Base-by-base conservation (phyloP, 805 yeast species). In the Candida namnaoensis region DNA sequence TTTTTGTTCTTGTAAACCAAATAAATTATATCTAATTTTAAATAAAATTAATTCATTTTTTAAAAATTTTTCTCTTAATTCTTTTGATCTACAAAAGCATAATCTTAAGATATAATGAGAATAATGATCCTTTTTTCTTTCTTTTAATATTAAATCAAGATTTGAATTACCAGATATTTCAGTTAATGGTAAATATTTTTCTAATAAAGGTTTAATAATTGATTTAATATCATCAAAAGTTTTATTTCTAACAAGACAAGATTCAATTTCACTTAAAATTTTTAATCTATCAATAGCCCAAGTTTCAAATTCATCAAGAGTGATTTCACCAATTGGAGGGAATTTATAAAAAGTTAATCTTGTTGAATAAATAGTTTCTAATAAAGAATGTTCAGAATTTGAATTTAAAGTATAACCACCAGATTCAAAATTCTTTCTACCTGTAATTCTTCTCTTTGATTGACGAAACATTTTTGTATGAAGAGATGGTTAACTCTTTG, bases 261-360 rank as follows among this genome's bases (percentile, higher is more conserved):
- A 74, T 54, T 91, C 97, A 39, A 93, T 81, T 56, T 88, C 96
- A 41, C 88, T 74, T 44, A 93, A 68, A 8, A 93, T 76, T 55
- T 82, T 80, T 47, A 91, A 69, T 45, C 99, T 67, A 55, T 91
- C 98, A 41, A 93, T 82, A 5, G 98, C 98, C 96, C 97, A 93
- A 5, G 72, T 71, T 63, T 93, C 99, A 61, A 93, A 93, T 53
- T 93, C 86, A 48, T 90, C 97, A 14, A 93, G 62, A 0, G 97
- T 87, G 52, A 93, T 80, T 61, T 93, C 98, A 12, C 81, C 79
- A 30, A 72, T 63, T 1, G 98, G 98, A 10, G 95, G 93, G 6
- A 66, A 48, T 25, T 68, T 74, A 62, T 93, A 93, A 53, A 91
- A 77, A 19, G 87, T 78, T 39, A 93, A 66, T 39, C 95, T 69